Base-by-base conservation (phyloP, 768 basidiomycete genomes). In the Macrocybe gigantea region DNA sequence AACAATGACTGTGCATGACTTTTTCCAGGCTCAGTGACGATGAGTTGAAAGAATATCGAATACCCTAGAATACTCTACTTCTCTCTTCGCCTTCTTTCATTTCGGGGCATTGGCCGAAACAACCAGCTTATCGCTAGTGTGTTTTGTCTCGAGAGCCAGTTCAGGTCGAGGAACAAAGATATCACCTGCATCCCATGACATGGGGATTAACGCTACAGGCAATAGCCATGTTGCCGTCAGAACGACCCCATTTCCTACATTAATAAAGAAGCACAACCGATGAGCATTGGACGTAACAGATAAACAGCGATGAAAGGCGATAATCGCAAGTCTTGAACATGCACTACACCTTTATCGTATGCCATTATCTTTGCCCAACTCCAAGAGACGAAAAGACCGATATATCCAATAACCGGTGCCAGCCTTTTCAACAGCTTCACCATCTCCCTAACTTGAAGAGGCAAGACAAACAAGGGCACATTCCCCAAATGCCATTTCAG, bases 181-280 rank as follows among this genome's bases (percentile, higher is more conserved):
- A 48, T 64, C 61, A 5, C 69, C 71, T n/a, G 68, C 72, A 41
- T 88, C 79, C 85, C 88, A 87, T 2, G 84, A 72, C 53, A 83
- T 79, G 5, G 89, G 88, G 32, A 92, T 72, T 45, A 91, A 67
- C 5, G 85, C 79, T 30, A 90, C 76, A 12, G 88, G 86, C 13
- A 90, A 66, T 38, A 91, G 62, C 89, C 89, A 92, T 10, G 88
- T 88, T 32, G 89, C 89, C 7, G 82, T 85, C 51, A 92, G 63
- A 41, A 85, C 80, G n/a, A 91, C 83, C 1, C 89, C 89, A 52
- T 85, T 70, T 0, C 88, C 88, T 86, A 49, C 38, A 55, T 5
- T 34, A 22, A 22, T 22, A 22, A 22, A 22, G 22, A 22, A 22
- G 13, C 43, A 34, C 14, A 15, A 34, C 35, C 36, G 14, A 54